A percentile compares a stretch with the other conserved stretches of the same genome.
Evolutionary conservation across 176 grass and related monocot species (phyloP).

Genomic region (Zea luxurians): DNA sequence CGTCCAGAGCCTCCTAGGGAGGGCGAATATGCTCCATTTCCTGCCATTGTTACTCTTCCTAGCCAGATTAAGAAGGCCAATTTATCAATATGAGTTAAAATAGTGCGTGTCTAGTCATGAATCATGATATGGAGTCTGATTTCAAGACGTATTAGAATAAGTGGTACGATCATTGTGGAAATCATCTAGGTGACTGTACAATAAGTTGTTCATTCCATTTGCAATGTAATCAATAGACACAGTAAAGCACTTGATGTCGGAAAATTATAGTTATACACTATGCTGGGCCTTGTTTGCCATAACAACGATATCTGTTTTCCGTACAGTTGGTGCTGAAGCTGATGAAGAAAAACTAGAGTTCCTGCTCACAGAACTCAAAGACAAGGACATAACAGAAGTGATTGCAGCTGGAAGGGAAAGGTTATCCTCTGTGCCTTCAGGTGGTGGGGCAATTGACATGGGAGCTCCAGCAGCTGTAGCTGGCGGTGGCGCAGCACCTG

Average conservation of each 20-base stretch:
- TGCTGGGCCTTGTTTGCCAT: background rate
- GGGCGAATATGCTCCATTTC: background rate
- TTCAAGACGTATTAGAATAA: background rate
- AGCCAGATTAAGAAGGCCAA: background rate
- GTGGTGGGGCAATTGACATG: conserved; percentile 53
- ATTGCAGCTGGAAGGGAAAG: conserved; percentile 77
- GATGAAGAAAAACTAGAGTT: conserved; percentile 57
- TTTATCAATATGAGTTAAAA: background rate
- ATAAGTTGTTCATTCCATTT: background rate
- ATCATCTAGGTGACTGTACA: background rate
- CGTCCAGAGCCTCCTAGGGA: background rate
- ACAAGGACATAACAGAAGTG: conserved; percentile 70
- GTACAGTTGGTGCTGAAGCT: conserved; percentile 62
- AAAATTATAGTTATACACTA: background rate
- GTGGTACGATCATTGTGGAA: background rate
- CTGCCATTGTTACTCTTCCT: background rate
- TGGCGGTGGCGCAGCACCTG: conserved; percentile 57
- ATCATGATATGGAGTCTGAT: background rate
- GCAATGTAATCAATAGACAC: background rate
- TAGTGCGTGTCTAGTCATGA: background rate
- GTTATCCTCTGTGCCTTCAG: conserved; percentile 69
- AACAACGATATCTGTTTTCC: background rate
- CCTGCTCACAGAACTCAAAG: conserved; percentile 65
- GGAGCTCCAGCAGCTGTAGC: conserved; percentile 50
- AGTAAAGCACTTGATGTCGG: background rate